phyloP scores from a whole-genome alignment of 306 rosid species.

The Oemleria cerasiformis region DNA sequence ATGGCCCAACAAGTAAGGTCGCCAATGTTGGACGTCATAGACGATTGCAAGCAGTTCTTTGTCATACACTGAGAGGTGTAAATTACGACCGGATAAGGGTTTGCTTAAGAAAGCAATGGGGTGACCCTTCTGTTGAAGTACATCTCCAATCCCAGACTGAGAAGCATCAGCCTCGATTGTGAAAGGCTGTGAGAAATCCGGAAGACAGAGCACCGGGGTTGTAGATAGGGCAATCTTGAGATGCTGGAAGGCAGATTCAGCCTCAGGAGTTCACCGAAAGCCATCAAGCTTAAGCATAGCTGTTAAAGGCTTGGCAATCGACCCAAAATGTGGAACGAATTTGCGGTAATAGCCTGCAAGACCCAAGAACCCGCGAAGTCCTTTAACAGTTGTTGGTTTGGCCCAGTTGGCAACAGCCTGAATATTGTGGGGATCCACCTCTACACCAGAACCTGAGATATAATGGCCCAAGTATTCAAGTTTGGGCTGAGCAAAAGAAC shows the following conservation, averaged over 20 bases:
- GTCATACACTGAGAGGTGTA: not conserved
- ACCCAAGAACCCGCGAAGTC: rapidly evolving
- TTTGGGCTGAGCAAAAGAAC: too few relatives aligned
- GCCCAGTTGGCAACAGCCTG: not conserved
- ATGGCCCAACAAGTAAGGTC: not conserved
- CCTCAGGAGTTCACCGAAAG: rapidly evolving
- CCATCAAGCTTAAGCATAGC: not conserved
- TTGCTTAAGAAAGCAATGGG: not conserved
- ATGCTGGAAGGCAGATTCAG: rapidly evolving
- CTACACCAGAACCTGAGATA: rapidly evolving
- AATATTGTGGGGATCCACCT: too few relatives aligned
- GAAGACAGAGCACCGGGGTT: not conserved
- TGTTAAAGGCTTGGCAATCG: rapidly evolving
- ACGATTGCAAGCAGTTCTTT: not conserved
- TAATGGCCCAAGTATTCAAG: not conserved
- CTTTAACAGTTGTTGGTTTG: rapidly evolving
- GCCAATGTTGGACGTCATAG: not conserved
- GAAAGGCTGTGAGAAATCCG: not conserved
- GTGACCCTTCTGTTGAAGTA: not conserved
- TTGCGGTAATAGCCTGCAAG: not conserved
- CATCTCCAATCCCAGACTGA: rapidly evolving
- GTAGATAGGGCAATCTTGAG: not conserved
- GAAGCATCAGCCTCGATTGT: not conserved
- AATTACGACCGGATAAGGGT: rapidly evolving
- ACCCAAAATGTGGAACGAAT: not conserved